A percentile compares a stretch with the other conserved stretches of the same genome.
These are phyloP conservation scores for Pichia sp. DNA, from an alignment of 1,139 yeast species.

Conservation along the genomic window DNA sequence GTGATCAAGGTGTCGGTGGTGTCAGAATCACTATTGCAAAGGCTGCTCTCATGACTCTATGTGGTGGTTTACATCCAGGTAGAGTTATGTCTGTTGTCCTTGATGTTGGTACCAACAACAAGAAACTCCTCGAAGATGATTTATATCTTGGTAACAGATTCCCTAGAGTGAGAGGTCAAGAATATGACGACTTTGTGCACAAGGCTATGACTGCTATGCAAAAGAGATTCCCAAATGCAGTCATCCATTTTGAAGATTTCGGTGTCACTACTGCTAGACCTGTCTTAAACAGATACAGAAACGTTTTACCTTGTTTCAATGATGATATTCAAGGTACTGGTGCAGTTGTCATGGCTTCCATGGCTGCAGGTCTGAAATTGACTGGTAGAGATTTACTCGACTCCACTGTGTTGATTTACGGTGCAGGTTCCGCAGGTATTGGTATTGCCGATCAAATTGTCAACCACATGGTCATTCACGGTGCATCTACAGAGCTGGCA, in stretches of 20 bases:
- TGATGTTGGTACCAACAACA: constrained; percentile 90
- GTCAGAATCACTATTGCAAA: constrained; percentile 88
- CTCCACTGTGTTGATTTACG: constrained; percentile 67
- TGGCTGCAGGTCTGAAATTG: constrained; percentile 78
- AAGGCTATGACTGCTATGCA: constrained; percentile 66
- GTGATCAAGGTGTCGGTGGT: constrained; percentile 98
- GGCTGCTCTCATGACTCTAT: constrained; percentile 86
- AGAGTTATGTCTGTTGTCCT: constrained; percentile 83
- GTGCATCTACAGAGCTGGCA: constrained; percentile 69
- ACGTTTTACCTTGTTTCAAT: constrained; percentile 76
- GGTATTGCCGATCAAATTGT: constrained; percentile 94
- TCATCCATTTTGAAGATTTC: constrained; percentile 92
- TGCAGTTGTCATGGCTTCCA: constrained; percentile 93
- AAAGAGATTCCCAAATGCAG: constrained; percentile 79
- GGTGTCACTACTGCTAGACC: constrained; percentile 88
- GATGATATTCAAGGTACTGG: constrained; percentile 99
- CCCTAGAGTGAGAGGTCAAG: constrained; percentile 78
- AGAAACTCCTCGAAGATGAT: constrained; percentile 68
- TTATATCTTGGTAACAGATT: constrained; percentile 87
- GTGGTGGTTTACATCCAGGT: constrained; percentile 96
- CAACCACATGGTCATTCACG: constrained; percentile 78
- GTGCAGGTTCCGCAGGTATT: constrained; percentile 96
- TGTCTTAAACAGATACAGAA: constrained; percentile 67
- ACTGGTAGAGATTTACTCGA: constrained; percentile 63
- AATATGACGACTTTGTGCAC: constrained; percentile 77